phyloP scores from a whole-genome alignment of 139 green algal species.

The Chlamydomonas eustigma region DNA sequence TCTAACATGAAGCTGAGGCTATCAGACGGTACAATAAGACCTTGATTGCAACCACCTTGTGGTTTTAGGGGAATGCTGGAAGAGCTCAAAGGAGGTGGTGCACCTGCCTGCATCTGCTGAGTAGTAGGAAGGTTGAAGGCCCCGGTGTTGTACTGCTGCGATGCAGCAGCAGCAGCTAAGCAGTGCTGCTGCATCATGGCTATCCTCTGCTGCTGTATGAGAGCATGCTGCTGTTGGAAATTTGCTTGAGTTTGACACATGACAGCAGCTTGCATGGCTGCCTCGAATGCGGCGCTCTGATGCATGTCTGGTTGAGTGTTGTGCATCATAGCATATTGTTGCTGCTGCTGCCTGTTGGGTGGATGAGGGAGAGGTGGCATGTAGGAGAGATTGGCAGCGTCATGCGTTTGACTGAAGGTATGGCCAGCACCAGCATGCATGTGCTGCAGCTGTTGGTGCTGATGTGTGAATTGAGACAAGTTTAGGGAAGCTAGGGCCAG shows the following conservation, averaged over 20 bases:
- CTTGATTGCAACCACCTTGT: neutral
- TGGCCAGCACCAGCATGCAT: neutral
- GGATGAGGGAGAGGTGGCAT: neutral
- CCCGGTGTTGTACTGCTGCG: neutral
- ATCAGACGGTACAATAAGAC: neutral
- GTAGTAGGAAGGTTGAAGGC: neutral
- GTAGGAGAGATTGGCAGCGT: neutral
- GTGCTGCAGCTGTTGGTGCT: neutral
- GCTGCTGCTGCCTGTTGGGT: constrained; percentile 9
- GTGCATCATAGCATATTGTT: neutral
- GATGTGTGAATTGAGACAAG: neutral
- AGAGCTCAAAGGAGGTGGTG: too few relatives aligned
- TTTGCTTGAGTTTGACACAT: too few relatives aligned
- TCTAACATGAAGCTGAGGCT: constrained; percentile 3
- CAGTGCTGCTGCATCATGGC: constrained; percentile 6
- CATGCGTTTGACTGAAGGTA: neutral
- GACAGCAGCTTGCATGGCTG: too few relatives aligned
- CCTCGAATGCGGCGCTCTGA: neutral
- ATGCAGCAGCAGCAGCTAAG: neutral
- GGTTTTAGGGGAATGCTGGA: too few relatives aligned
- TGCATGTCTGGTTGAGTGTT: too few relatives aligned
- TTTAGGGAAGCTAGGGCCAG: neutral
- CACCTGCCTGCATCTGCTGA: neutral
- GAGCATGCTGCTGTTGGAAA: neutral
- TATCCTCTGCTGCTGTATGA: neutral